Percentiles rank a stretch among this genome's conserved stretches.
Evolutionary conservation across 306 rosid genomes (phyloP).

Genomic region (Notholithocarpus densiflorus): DNA sequence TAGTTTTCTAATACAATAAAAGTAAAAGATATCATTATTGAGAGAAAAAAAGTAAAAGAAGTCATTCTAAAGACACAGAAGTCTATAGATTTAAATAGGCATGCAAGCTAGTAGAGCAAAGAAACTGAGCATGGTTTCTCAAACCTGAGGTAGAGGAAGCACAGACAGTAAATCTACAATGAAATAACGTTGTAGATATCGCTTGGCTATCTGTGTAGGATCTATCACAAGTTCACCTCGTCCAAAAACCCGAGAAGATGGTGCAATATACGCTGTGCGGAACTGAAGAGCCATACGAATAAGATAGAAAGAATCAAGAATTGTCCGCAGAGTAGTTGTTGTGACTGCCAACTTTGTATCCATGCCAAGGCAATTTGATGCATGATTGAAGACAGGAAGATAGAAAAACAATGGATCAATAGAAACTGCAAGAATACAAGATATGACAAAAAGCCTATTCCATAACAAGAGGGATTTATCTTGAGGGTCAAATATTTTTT

Average conservation of each 20-base stretch:
- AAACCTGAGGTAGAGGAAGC: slow-evolving; percentile 88
- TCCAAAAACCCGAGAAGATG: slow-evolving; percentile 90
- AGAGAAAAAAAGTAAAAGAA: background rate
- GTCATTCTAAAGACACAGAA: background rate
- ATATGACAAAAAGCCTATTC: slow-evolving; percentile 75
- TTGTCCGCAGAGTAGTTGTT: slow-evolving; percentile 42
- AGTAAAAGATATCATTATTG: background rate
- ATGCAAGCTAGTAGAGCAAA: background rate
- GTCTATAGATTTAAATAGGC: background rate
- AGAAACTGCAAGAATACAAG: slow-evolving; percentile 72
- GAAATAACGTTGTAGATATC: slow-evolving; percentile 72
- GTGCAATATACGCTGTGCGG: slow-evolving; percentile 84
- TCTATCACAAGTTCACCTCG: slow-evolving; percentile 96
- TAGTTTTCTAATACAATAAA: background rate
- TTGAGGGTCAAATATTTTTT: slow-evolving; percentile 72
- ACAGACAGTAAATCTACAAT: slow-evolving; percentile 64
- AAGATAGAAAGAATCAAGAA: slow-evolving; percentile 62
- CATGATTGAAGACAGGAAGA: slow-evolving; percentile 69
- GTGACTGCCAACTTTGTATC: slow-evolving; percentile 52
- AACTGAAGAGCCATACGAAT: slow-evolving; percentile 69
- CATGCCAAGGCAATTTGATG: slow-evolving; percentile 66
- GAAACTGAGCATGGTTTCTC: slow-evolving; percentile 18
- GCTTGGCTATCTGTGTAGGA: slow-evolving; percentile 64
- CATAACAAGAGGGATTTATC: slow-evolving; percentile 73
- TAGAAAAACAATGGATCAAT: slow-evolving; percentile 86